Base-by-base conservation (phyloP, 2,329 filamentous ascomycete genomes). In the Apiospora aurea region DNA sequence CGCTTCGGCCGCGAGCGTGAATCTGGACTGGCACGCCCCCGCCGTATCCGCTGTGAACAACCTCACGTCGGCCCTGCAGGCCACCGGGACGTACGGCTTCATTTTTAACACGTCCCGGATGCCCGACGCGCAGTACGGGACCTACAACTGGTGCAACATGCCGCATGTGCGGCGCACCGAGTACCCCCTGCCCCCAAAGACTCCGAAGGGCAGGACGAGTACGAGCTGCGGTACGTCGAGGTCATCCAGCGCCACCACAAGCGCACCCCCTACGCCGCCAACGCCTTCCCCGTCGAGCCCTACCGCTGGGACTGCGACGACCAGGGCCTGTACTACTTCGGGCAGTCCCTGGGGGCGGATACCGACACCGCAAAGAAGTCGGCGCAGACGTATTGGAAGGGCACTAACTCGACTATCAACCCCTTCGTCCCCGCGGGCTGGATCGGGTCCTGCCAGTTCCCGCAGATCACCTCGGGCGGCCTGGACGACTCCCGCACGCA, bases 111-210 rank as follows among this genome's bases (percentile, higher is more conserved):
- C 87, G 46, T 94, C 92, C 0, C 75, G 82, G 1, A 88, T 88
- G 0, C 89, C 92, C 0, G 82, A 85, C 70, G 78, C 81, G 0
- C 76, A 84, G 49, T 92, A 93, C 81, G 89, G 90, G 7, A 86
- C 83, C 1, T 95, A 95, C 81, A 94, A 96, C 80, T 96, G 87
- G 87, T 96, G 94, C 82, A 95, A 96, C 78, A 96, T 96, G 93
- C 94, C 94, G 0, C 94, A 96, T 82, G 92, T 93, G n/a, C 87
- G 93, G 44, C 82, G 80, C 29, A 81, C 81, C 18, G 92, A 94
- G 77, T 96, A 96, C 78, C 80, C 86, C 18, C 85, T 81, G 73
- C 83, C 87, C 0, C 76, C 83, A 1, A 74, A 81, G 0, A 87
- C 87, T n/a, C 26, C 13, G 34, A 24, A 34, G 26, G 24, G 16